Conservation (phyloP, 768 basidiomycete species). For the Bullera alba region DNA sequence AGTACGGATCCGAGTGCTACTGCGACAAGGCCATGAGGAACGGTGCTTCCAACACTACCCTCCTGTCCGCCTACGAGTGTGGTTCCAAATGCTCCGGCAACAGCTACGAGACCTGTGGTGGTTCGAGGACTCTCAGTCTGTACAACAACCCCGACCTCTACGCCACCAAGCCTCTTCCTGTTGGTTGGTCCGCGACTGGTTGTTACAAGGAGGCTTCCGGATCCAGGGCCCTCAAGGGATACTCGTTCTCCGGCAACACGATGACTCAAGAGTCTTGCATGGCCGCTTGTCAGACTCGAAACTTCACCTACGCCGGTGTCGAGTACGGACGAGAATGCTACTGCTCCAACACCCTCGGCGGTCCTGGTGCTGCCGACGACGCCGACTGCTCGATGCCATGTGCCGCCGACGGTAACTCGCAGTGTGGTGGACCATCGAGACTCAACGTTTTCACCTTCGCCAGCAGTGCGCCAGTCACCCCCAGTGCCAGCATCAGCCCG, state of each 20-base stretch:
- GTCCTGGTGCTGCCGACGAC: not conserved
- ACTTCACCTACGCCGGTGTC: not conserved
- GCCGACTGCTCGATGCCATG: conserved; percentile 66
- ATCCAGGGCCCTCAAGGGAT: not conserved
- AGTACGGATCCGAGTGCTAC: conserved; percentile 42
- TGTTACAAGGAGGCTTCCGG: not conserved
- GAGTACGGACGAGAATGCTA: not conserved
- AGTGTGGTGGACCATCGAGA: conserved; percentile 30
- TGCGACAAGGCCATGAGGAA: conserved; percentile 40
- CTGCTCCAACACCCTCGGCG: not conserved
- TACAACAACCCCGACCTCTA: conserved; percentile 36
- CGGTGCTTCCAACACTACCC: conserved; percentile 40
- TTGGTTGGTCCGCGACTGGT: conserved; percentile 27
- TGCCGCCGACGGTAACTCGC: conserved; percentile 49
- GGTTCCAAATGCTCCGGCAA: conserved; percentile 30
- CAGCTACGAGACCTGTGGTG: conserved; percentile 44
- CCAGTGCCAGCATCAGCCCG: too few relatives aligned
- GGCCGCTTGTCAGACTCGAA: not conserved
- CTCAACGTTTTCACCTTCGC: conserved; percentile 27
- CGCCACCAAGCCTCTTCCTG: conserved; percentile 19
- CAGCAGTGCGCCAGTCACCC: not conserved
- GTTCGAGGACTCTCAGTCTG: conserved; percentile 28
- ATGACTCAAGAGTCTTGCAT: not conserved
- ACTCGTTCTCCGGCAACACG: not conserved
- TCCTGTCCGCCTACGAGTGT: conserved; percentile 33